Conservation (phyloP, 1,284 basidiomycete genomes). For the Stygiomarasmius scandens region DNA sequence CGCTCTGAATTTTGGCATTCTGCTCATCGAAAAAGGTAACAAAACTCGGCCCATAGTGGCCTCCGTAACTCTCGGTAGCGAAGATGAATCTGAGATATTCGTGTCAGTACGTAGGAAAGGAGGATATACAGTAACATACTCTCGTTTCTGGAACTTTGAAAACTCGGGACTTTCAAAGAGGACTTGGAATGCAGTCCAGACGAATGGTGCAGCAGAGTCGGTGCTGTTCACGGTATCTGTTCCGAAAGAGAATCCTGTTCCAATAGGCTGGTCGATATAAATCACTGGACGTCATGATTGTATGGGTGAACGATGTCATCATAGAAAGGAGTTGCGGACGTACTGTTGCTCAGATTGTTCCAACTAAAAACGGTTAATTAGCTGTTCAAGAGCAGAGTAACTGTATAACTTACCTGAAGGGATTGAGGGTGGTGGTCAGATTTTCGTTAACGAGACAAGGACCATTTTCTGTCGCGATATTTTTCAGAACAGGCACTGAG, state of each 20-base stretch:
- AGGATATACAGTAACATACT: slow-evolving; percentile 40
- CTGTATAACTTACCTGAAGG: slow-evolving; percentile 42
- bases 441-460: slow-evolving; percentile 61
- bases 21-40: slow-evolving; percentile 70
- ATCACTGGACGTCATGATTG: slow-evolving; percentile 51
- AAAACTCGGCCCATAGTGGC: slow-evolving; percentile 68
- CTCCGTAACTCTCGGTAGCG: slow-evolving; percentile 68
- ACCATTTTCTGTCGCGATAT: slow-evolving; percentile 50
- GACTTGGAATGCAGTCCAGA: slow-evolving; percentile 70
- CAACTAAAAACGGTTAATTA: slow-evolving; percentile 41
- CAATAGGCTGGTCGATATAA: slow-evolving; percentile 78
- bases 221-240: slow-evolving; percentile 53
- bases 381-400: background rate
- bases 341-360: slow-evolving; percentile 73
- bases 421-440: slow-evolving; percentile 54
- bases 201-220: slow-evolving; percentile 40
- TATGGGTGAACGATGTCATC: background rate
- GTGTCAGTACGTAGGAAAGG: background rate
- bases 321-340: slow-evolving; percentile 10
- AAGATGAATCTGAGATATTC: slow-evolving; percentile 53
- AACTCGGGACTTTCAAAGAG: slow-evolving; percentile 67
- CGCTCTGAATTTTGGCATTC: slow-evolving; percentile 55
- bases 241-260: slow-evolving; percentile 68
- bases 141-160: slow-evolving; percentile 55
- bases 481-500: background rate